Evolutionary conservation across 2,329 filamentous ascomycete genomes (phyloP).

Genomic region (Aaosphaeria arxii): DNA sequence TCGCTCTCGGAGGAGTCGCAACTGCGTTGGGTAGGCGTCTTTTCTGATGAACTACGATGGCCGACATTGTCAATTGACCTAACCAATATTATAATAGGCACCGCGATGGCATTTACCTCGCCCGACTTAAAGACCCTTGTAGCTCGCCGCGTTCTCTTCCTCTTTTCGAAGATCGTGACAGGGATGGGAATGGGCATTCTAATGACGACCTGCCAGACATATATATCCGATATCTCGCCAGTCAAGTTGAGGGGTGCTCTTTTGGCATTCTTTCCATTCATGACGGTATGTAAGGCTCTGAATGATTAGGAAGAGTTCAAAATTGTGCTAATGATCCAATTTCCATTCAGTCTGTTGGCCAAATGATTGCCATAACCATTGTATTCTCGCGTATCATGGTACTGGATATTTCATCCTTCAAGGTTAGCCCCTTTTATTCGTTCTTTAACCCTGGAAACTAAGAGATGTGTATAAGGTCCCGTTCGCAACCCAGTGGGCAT

Average conservation of each 20-base stretch:
- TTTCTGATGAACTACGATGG: not conserved
- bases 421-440: not conserved
- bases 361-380: not conserved
- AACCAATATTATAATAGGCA: not conserved
- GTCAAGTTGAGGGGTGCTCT: not conserved
- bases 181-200: not conserved
- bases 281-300: not conserved
- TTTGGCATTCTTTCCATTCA: not conserved
- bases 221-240: not conserved
- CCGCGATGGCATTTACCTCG: not conserved
- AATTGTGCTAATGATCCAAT: not conserved
- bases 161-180: not conserved
- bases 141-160: not conserved
- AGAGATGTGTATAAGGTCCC: not conserved
- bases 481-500: constrained; percentile 4
- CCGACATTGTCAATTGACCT: not conserved
- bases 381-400: not conserved
- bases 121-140: not conserved
- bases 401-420: not conserved
- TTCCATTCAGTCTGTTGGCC: not conserved
- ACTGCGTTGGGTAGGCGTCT: not conserved
- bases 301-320: not conserved
- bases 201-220: not conserved
- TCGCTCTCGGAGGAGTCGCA: not conserved
- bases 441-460: not conserved